phyloP scores from a whole-genome alignment of 257 asterid genomes.

The Nicotiana noctiflora region DNA sequence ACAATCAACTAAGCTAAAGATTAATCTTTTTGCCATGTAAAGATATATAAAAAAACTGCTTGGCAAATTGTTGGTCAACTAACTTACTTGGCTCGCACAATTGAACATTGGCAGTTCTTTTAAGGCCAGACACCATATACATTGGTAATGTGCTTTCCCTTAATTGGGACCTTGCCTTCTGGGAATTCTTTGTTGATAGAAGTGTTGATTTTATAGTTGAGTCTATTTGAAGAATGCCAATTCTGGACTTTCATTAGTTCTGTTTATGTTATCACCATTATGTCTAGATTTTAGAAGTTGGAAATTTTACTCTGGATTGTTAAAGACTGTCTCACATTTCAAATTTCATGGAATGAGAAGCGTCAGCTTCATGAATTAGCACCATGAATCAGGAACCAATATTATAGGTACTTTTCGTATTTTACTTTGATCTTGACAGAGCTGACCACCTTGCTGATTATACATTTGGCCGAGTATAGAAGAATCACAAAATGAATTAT shows the following conservation, averaged over 20 bases:
- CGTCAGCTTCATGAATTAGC: background rate
- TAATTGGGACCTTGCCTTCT: background rate
- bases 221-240: background rate
- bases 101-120: background rate
- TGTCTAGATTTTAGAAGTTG: background rate
- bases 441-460: background rate
- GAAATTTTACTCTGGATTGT: background rate
- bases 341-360: background rate
- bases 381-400: background rate
- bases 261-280: background rate
- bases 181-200: background rate
- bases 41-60: background rate
- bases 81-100: background rate
- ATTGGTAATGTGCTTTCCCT: background rate
- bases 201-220: background rate
- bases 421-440: background rate
- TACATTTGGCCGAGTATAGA: background rate
- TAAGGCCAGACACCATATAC: background rate
- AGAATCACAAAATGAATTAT: background rate
- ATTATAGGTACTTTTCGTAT: background rate
- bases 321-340: background rate
- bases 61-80: background rate
- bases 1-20: background rate
- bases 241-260: background rate
- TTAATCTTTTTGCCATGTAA: background rate